A percentile compares a stretch with the other conserved stretches of the same genome.
phyloP scores from a whole-genome alignment of 192 early-diverging fungal genomes.

The Umbelopsis ramanniana region DNA sequence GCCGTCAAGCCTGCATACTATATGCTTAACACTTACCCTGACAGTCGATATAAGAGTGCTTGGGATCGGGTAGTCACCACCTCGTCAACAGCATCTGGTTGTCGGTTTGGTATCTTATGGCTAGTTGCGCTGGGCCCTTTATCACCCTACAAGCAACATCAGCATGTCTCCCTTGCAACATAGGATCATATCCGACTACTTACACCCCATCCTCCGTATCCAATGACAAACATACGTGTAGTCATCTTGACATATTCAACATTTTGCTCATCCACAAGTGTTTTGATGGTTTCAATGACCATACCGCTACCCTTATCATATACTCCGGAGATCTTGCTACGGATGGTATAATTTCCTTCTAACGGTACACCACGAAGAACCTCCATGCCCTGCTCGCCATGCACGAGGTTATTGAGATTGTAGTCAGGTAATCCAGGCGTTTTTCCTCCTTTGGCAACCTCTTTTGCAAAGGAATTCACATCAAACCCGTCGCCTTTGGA shows the following conservation, averaged over 20 bases:
- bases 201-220: conserved; percentile 70
- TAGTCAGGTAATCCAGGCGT: conserved; percentile 66
- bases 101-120: conserved; percentile 55
- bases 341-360: conserved; percentile 60
- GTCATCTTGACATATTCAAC: conserved; percentile 51
- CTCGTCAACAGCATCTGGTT: conserved; percentile 60
- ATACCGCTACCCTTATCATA: conserved; percentile 78
- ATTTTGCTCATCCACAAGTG: conserved; percentile 49
- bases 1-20: too few relatives aligned
- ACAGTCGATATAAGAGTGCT: conserved; percentile 75
- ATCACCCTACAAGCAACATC: conserved; percentile 51
- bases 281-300: conserved; percentile 65
- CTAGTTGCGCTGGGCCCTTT: conserved; percentile 64
- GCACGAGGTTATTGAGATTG: conserved; percentile 72
- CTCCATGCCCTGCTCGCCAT: conserved; percentile 76
- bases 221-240: conserved; percentile 66
- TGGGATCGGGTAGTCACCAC: conserved; percentile 52
- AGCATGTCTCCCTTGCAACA: neutral
- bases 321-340: conserved; percentile 61
- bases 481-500: conserved; percentile 59
- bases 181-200: neutral
- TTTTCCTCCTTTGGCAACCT: conserved; percentile 31
- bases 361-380: conserved; percentile 59
- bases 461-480: conserved; percentile 59
- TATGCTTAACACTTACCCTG: conserved; percentile 55